Percentiles rank a stretch among this genome's conserved stretches.
These are phyloP conservation scores for Paraurostyla sp. DNA, from an alignment of 73 alveolate species.

Conservation along the genomic window DNA sequence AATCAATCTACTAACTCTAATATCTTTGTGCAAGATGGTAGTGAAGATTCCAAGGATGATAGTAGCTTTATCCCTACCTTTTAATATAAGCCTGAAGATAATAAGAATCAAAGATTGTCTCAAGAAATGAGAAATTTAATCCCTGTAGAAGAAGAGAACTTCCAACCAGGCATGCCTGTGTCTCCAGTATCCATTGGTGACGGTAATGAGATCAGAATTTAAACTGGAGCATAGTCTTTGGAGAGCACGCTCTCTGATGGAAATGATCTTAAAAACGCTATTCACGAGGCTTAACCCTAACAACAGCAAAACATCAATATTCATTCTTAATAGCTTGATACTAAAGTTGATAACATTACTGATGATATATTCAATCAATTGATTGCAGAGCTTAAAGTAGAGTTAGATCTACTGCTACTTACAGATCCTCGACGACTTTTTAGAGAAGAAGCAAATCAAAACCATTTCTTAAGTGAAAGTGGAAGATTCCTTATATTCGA, in stretches of 20 bases:
- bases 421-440: constrained; percentile 29
- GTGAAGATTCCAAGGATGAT: neutral
- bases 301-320: neutral
- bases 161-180: neutral
- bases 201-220: constrained; percentile 11
- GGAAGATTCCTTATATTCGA: constrained; percentile 60
- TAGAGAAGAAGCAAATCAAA: constrained; percentile 24
- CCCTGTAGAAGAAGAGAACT: constrained; percentile 22
- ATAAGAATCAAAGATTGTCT: neutral
- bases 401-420: constrained; percentile 28
- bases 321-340: neutral
- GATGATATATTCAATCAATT: constrained; percentile 54
- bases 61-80: neutral
- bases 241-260: constrained; percentile 40
- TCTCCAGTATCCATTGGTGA: constrained; percentile 36
- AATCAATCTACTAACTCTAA: neutral
- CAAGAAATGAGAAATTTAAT: neutral
- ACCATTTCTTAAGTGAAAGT: constrained; percentile 30
- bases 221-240: constrained; percentile 38
- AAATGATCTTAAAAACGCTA: neutral
- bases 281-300: constrained; percentile 19
- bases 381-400: constrained; percentile 56
- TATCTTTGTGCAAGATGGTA: neutral
- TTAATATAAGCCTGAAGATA: neutral
- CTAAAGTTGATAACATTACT: constrained; percentile 4